Evolutionary conservation across 1,139 yeast species (phyloP).

Genomic region (Blastobotrys elegans): DNA sequence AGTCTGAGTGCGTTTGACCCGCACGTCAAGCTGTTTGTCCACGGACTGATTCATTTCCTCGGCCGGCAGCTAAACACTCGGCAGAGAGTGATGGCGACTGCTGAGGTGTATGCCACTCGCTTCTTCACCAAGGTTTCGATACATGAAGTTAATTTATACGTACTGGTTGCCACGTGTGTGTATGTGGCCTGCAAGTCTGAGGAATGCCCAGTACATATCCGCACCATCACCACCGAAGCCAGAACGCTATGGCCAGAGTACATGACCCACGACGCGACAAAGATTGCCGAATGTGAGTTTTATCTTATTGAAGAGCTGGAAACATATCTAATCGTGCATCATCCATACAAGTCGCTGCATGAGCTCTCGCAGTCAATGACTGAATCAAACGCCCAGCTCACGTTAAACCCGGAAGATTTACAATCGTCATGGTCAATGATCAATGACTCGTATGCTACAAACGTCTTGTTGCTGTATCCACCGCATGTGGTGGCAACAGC

Average conservation of each 20-base stretch:
- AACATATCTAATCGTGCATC: constrained; percentile 74
- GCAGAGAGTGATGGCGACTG: constrained; percentile 82
- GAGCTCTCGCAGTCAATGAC: constrained; percentile 50
- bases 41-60: constrained; percentile 56
- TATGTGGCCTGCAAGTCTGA: constrained; percentile 92
- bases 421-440: constrained; percentile 87
- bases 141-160: constrained; percentile 75
- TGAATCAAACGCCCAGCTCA: constrained; percentile 31
- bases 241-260: constrained; percentile 92
- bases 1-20: constrained; percentile 33
- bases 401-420: constrained; percentile 59
- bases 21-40: constrained; percentile 40
- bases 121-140: constrained; percentile 69
- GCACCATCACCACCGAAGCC: constrained; percentile 79
- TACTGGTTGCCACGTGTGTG: constrained; percentile 76
- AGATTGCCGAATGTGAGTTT: constrained; percentile 94
- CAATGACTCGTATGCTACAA: constrained; percentile 87
- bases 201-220: constrained; percentile 90
- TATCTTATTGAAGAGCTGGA: constrained; percentile 87
- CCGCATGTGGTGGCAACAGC: constrained; percentile 90
- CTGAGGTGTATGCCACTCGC: constrained; percentile 75
- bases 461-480: constrained; percentile 72
- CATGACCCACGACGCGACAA: constrained; percentile 85
- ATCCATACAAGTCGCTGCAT: constrained; percentile 74
- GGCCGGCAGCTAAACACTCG: constrained; percentile 75